phyloP scores from a whole-genome alignment of 257 asterid genomes.

The Euphrasia confusa region DNA sequence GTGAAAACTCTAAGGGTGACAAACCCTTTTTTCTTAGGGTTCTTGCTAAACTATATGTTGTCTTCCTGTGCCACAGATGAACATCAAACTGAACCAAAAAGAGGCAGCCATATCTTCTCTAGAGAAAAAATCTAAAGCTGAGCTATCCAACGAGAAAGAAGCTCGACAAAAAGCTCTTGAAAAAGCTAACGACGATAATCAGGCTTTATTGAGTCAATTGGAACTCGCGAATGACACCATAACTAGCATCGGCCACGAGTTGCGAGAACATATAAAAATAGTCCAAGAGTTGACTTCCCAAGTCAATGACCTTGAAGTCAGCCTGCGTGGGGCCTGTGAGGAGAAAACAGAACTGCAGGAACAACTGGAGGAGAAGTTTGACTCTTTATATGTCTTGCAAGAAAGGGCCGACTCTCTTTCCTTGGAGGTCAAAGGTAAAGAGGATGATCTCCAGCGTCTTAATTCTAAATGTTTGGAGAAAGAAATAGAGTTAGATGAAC shows the following conservation, averaged over 20 bases:
- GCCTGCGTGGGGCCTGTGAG: slow-evolving; percentile 32
- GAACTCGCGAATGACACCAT: slow-evolving; percentile 38
- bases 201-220: slow-evolving; percentile 38
- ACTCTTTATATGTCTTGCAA: slow-evolving; percentile 41
- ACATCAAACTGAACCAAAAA: slow-evolving; percentile 46
- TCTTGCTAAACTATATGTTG: slow-evolving; percentile 22
- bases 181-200: slow-evolving; percentile 44
- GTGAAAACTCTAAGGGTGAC: too few relatives aligned
- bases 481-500: slow-evolving; percentile 39
- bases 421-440: slow-evolving; percentile 60
- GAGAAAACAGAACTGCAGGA: slow-evolving; percentile 51
- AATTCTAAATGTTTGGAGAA: slow-evolving; percentile 37
- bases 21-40: background rate
- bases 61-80: slow-evolving; percentile 47
- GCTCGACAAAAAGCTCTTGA: slow-evolving; percentile 35
- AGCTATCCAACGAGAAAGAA: slow-evolving; percentile 54
- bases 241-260: slow-evolving; percentile 38
- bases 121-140: slow-evolving; percentile 42
- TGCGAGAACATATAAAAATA: slow-evolving; percentile 40
- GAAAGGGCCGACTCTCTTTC: slow-evolving; percentile 49
- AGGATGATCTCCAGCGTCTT: slow-evolving; percentile 30
- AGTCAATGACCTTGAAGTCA: slow-evolving; percentile 39
- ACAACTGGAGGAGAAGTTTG: slow-evolving; percentile 52
- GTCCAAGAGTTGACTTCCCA: slow-evolving; percentile 42
- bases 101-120: slow-evolving; percentile 44